phyloP scores from a whole-genome alignment of 2,329 filamentous ascomycete genomes.

The Raffaelea ambrosiae region DNA sequence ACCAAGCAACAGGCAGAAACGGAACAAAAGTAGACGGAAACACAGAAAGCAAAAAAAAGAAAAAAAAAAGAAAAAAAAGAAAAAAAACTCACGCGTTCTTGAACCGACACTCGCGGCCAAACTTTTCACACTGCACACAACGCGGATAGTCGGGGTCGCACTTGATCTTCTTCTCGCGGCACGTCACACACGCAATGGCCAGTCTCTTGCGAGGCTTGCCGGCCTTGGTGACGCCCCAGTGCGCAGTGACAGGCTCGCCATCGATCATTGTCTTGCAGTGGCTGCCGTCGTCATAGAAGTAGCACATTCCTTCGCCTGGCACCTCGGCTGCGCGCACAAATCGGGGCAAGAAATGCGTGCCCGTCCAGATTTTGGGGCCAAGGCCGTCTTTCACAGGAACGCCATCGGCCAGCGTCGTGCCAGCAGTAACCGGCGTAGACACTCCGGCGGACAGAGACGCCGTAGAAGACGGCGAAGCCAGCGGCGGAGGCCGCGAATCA shows the following conservation, averaged over 20 bases:
- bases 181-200: slow-evolving; percentile 87
- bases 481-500: neutral
- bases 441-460: neutral
- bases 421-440: neutral
- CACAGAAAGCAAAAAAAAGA: too few relatives aligned
- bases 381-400: slow-evolving; percentile 48
- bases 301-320: slow-evolving; percentile 71
- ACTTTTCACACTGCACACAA: slow-evolving; percentile 88
- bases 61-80: neutral
- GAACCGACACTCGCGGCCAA: slow-evolving; percentile 75
- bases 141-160: slow-evolving; percentile 83
- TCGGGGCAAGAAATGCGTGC: slow-evolving; percentile 57
- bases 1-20: slow-evolving; percentile 1
- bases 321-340: slow-evolving; percentile 58
- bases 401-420: slow-evolving; percentile 32
- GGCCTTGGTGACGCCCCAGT: slow-evolving; percentile 90
- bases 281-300: slow-evolving; percentile 77
- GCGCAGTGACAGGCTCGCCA: slow-evolving; percentile 78
- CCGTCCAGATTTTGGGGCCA: slow-evolving; percentile 62
- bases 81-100: slow-evolving; percentile 65
- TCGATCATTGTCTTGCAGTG: slow-evolving; percentile 79
- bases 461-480: neutral
- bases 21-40: slow-evolving; percentile 2
- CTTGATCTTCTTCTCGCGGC: slow-evolving; percentile 95
- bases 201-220: slow-evolving; percentile 87